Conservation (phyloP, 2,329 filamentous ascomycete genomes). For the Magnaporthiopsis poae region DNA sequence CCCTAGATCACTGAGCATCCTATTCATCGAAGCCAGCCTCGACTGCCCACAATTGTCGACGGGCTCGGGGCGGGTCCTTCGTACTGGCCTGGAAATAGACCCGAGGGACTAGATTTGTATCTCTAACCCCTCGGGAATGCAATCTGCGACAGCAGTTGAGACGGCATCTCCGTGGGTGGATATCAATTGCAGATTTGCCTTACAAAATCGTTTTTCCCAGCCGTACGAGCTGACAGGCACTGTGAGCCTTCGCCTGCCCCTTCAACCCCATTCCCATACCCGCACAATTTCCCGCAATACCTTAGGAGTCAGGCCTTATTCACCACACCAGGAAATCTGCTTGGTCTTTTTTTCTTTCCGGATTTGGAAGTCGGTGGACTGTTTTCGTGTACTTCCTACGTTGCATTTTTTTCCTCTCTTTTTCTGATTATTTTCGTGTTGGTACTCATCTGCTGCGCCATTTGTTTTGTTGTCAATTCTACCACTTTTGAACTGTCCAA, state of each 20-base stretch:
- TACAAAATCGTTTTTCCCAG: not conserved
- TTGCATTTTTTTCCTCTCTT: conserved; percentile 5
- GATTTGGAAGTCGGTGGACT: not conserved
- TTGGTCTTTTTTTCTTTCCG: not conserved
- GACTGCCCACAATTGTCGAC: not conserved
- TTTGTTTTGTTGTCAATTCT: not conserved
- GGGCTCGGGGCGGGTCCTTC: not conserved
- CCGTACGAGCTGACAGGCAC: not conserved
- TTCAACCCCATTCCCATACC: not conserved
- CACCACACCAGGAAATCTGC: not conserved
- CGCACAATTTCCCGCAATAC: not conserved
- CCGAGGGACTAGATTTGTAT: not conserved
- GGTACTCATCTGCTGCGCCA: conserved; percentile 3
- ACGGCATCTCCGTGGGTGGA: not conserved
- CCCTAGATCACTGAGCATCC: too few relatives aligned
- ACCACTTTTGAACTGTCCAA: not conserved
- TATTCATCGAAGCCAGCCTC: not conserved
- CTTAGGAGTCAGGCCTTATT: not conserved
- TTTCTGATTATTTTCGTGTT: conserved; percentile 6
- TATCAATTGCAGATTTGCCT: not conserved
- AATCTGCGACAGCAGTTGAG: not conserved
- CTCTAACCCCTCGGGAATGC: not conserved
- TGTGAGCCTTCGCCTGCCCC: not conserved
- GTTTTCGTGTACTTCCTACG: not conserved
- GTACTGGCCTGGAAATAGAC: not conserved